Evolutionary conservation across 1,284 basidiomycete species (phyloP).

Genomic region (Thecaphora thlaspeos): DNA sequence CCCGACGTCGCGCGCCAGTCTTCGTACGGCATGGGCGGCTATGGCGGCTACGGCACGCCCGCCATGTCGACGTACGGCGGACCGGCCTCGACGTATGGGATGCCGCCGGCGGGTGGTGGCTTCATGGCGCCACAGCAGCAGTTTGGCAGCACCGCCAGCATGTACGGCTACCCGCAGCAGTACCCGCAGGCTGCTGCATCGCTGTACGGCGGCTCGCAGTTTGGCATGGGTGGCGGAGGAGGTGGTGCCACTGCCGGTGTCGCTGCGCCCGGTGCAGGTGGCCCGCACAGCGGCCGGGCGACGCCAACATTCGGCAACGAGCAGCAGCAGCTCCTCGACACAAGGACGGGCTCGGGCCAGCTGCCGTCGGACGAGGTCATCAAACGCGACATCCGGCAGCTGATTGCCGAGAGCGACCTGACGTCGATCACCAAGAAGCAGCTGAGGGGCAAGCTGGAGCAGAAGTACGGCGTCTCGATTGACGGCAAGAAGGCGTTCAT

Average conservation of each 20-base stretch:
- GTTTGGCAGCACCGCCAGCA: conserved; percentile 26
- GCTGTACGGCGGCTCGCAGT: conserved; percentile 31
- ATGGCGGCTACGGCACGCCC: conserved; percentile 29
- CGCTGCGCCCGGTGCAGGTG: conserved; percentile 5
- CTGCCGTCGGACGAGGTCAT: conserved; percentile 49
- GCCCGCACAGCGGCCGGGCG: conserved; percentile 8
- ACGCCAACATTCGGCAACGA: conserved; percentile 5
- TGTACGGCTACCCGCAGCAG: conserved; percentile 33
- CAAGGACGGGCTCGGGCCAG: conserved; percentile 1
- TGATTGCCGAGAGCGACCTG: conserved; percentile 48
- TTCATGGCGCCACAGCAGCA: background rate
- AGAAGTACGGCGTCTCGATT: conserved; percentile 49
- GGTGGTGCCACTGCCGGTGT: no score
- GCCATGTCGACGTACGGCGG: conserved; percentile 38
- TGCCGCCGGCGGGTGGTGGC: conserved; percentile 1
- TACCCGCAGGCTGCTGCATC: conserved; percentile 16
- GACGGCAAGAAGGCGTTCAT: conserved; percentile 43
- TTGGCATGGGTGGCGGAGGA: conserved; percentile 19
- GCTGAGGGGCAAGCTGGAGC: conserved; percentile 54
- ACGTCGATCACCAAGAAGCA: conserved; percentile 52
- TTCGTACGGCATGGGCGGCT: conserved; percentile 27
- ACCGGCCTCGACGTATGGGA: conserved; percentile 50
- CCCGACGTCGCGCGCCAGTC: conserved; percentile 27
- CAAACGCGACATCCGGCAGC: conserved; percentile 40
- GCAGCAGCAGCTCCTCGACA: background rate